A percentile compares a stretch with the other conserved stretches of the same genome.
These are phyloP conservation scores for Crithidia expoeki DNA, from an alignment of 208 protist species.

Conservation along the genomic window DNA sequence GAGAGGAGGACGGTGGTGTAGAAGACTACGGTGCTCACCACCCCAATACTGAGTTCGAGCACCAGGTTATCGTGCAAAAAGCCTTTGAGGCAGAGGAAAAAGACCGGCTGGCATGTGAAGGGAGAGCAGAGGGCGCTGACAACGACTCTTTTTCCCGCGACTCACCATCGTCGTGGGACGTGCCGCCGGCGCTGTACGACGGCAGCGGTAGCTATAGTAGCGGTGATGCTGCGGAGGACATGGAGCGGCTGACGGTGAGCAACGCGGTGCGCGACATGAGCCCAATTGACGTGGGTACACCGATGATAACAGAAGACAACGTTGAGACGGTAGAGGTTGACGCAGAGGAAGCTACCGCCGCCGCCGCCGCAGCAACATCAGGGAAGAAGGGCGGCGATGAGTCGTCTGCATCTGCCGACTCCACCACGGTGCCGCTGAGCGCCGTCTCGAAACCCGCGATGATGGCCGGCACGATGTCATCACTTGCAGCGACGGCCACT, in stretches of 20 bases:
- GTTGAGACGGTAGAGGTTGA: not conserved
- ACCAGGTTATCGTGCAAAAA: not conserved
- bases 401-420: constrained; percentile 2
- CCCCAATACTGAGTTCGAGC: not conserved
- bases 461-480: constrained; percentile 1
- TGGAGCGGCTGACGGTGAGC: not conserved
- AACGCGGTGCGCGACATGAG: not conserved
- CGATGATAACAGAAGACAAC: not conserved
- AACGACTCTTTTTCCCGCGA: not conserved
- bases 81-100: not conserved
- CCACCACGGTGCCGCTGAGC: constrained; percentile 3
- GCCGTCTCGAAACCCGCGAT: not conserved
- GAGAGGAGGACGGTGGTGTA: not conserved
- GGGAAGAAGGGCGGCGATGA: not conserved
- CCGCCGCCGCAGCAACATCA: too few species aligned
- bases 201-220: constrained; percentile 4
- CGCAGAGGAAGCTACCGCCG: too few species aligned
- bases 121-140: not conserved
- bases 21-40: not conserved
- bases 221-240: not conserved
- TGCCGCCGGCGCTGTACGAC: not conserved
- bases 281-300: not conserved
- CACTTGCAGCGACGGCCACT: not conserved
- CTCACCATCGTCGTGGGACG: not conserved
- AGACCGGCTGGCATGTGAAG: not conserved